phyloP scores from a whole-genome alignment of 805 yeast species.

The Debaryomyces tyrocola region DNA sequence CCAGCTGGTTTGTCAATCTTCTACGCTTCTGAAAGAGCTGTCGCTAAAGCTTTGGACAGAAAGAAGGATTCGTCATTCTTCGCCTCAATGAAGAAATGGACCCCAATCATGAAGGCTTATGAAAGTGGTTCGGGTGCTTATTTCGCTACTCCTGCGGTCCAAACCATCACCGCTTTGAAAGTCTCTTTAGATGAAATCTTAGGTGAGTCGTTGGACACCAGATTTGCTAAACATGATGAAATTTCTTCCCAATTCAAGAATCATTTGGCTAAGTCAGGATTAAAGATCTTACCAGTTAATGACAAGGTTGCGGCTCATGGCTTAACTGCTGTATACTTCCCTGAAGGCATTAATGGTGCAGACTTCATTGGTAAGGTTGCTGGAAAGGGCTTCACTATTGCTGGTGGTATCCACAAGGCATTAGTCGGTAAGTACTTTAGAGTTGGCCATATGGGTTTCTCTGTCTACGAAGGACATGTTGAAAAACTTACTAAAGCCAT shows the following conservation, averaged over 20 bases:
- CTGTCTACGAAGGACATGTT: constrained; percentile 47
- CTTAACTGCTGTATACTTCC: constrained; percentile 80
- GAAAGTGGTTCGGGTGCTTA: constrained; percentile 79
- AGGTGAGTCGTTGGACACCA: constrained; percentile 49
- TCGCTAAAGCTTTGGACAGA: constrained; percentile 54
- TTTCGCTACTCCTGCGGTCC: constrained; percentile 97
- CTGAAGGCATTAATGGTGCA: constrained; percentile 70
- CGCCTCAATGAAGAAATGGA: constrained; percentile 79
- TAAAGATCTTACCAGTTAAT: constrained; percentile 64
- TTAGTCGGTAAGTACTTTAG: constrained; percentile 83
- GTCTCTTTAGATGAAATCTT: constrained; percentile 74
- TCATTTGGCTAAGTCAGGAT: constrained; percentile 55
- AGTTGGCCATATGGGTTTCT: constrained; percentile 94
- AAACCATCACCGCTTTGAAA: constrained; percentile 76
- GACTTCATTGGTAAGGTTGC: constrained; percentile 60
- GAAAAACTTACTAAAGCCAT: constrained; percentile 34
- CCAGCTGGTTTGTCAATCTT: constrained; percentile 90
- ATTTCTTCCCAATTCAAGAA: constrained; percentile 68
- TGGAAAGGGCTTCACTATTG: constrained; percentile 69
- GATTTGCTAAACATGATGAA: constrained; percentile 62
- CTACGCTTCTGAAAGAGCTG: constrained; percentile 73
- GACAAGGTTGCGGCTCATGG: constrained; percentile 78
- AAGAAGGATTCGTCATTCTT: constrained; percentile 54
- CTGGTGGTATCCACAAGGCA: constrained; percentile 87
- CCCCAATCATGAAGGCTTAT: constrained; percentile 83